Percentiles rank a stretch among this genome's conserved stretches.
Conservation (phyloP, 1,139 yeast species). For the Saccharomyces hybrid region DNA sequence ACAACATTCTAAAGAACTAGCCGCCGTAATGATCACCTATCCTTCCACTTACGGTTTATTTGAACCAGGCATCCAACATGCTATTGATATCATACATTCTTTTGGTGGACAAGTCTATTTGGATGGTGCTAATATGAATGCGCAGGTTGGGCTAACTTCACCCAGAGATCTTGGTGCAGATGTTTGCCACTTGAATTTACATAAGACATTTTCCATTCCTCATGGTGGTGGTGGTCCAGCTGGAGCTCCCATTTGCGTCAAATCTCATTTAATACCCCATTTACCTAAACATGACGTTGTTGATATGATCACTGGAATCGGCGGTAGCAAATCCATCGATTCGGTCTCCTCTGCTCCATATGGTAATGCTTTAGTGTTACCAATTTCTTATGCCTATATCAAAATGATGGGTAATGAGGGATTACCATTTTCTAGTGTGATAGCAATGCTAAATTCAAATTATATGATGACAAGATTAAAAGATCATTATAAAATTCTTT, state of each 20-base stretch:
- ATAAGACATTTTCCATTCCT: conserved; percentile 94
- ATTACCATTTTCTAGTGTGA: conserved; percentile 72
- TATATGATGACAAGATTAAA: conserved; percentile 79
- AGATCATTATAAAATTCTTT: conserved; percentile 66
- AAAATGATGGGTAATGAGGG: conserved; percentile 86
- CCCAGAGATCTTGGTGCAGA: conserved; percentile 99
- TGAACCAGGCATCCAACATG: conserved; percentile 82
- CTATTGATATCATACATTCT: conserved; percentile 74
- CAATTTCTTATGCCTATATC: conserved; percentile 90
- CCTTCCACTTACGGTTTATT: conserved; percentile 96
- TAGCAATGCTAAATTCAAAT: conserved; percentile 92
- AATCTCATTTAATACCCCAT: conserved; percentile 69
- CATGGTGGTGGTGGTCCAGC: conserved; percentile 99
- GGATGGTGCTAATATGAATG: conserved; percentile 99
- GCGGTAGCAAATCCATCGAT: conserved; percentile 46
- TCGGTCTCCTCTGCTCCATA: conserved; percentile 91
- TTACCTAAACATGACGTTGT: conserved; percentile 72
- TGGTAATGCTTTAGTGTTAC: conserved; percentile 89
- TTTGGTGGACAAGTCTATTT: conserved; percentile 93
- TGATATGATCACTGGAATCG: conserved; percentile 43
- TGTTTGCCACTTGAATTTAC: conserved; percentile 92
- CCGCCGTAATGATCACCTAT: conserved; percentile 92
- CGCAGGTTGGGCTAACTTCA: conserved; percentile 93
- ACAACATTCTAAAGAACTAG: conserved; percentile 59
- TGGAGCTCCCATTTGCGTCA: conserved; percentile 96